Base-by-base conservation (phyloP, 331 rosid species). In the Pyracantha coccinea region DNA sequence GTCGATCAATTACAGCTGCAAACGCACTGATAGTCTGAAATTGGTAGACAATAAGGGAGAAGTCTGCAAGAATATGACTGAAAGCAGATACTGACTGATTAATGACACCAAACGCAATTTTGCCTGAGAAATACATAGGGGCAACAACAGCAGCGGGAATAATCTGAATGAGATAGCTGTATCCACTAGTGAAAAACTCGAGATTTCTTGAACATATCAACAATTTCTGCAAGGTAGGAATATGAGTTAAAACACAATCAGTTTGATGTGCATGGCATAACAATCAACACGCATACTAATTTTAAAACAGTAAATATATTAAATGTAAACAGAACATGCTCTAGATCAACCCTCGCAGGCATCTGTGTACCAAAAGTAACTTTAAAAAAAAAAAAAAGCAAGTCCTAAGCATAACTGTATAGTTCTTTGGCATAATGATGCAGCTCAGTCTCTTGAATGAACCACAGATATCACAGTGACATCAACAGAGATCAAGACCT, bases 91-190 rank as follows among this genome's bases (percentile, higher is more conserved):
- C 92, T 16, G 99, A 92, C 78, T 94, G 99, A 78, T 90, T 94
- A 78, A 94, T 92, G 65, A 94, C 96, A 76, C 99, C 99, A 85
- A 94, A 91, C 86, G 91, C 97, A 63, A 94, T 92, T 85, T 94
- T 87, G 45, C 99, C 99, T 0, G 99, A 74, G 74, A 94, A 94
- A 81, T 72, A 94, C 97, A 94, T 87, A 19, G 99, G 99, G 16
- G 99, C 99, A 83, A 92, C 97, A 73, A 94, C 89, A 58, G 99
- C 97, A 35, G 90, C 99, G 19, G 99, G 99, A 81, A 94, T 97
- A 86, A 94, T 85, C 79, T 92, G 99, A 87, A 94, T 92, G 67
- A 79, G 82, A 77, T 90, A 85, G 75, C 97, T 97, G 80, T 94
- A 94, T 69, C 99, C 97, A 77, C 5, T 87, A 83, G 97, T 94